Conservation (phyloP, 2,329 filamentous ascomycete genomes). For the Trichoderma sp. region DNA sequence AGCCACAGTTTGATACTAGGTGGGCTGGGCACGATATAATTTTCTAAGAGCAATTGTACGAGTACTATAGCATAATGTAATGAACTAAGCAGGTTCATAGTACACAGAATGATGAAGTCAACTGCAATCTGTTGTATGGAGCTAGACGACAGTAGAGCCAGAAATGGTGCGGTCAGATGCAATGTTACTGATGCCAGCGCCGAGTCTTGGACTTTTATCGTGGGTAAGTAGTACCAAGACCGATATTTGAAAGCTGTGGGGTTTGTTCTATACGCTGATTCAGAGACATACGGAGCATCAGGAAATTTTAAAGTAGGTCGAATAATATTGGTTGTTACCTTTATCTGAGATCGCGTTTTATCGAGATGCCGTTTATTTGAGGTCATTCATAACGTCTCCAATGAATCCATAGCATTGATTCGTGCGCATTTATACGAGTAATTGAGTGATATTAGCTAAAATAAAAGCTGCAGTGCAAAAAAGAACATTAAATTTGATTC, state of each 20-base stretch:
- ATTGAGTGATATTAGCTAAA: not conserved
- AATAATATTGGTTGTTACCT: not conserved
- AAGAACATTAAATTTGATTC: not conserved
- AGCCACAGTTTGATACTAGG: not conserved
- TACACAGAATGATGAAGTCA: not conserved
- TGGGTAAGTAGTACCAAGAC: not conserved
- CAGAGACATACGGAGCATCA: not conserved
- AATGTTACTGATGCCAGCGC: not conserved
- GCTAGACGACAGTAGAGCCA: not conserved
- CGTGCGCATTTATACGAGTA: not conserved
- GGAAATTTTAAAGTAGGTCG: not conserved
- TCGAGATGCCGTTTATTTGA: not conserved
- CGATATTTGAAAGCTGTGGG: not conserved
- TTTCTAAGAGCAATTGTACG: not conserved
- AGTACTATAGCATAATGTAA: not conserved
- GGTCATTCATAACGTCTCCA: too few relatives aligned
- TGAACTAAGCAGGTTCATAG: not conserved
- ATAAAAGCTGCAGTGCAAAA: not conserved
- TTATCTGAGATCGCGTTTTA: not conserved
- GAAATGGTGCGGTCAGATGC: not conserved
- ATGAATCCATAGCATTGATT: too few relatives aligned
- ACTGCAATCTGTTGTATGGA: not conserved
- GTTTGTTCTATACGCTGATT: not conserved
- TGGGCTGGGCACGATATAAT: not conserved
- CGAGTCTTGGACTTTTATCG: not conserved